Conservation (phyloP, 495 filamentous ascomycete species). For the Aspergillus coremiiformis region DNA sequence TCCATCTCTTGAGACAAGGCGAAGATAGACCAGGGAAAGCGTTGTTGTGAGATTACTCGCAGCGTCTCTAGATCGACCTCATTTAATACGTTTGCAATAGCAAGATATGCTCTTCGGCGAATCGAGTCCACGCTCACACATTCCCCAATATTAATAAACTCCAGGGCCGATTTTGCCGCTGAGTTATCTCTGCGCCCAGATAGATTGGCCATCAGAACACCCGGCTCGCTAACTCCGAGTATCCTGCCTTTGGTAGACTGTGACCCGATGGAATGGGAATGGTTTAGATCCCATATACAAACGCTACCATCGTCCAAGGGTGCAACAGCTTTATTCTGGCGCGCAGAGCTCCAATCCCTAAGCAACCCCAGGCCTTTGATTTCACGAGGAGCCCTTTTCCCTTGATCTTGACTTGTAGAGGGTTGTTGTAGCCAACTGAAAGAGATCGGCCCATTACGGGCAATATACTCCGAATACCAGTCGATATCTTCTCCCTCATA, state of each 20-base stretch:
- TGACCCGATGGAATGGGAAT: slow-evolving; percentile 39
- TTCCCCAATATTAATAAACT: slow-evolving; percentile 68
- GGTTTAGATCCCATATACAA: slow-evolving; percentile 76
- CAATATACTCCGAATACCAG: slow-evolving; percentile 87
- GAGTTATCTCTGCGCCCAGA: slow-evolving; percentile 37
- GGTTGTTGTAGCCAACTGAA: slow-evolving; percentile 69
- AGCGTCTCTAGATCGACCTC: slow-evolving; percentile 80
- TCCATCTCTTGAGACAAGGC: slow-evolving; percentile 70
- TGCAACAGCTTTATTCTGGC: slow-evolving; percentile 56
- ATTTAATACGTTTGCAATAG: slow-evolving; percentile 65
- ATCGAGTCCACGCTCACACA: slow-evolving; percentile 73
- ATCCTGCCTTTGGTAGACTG: slow-evolving; percentile 52
- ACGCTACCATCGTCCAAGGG: slow-evolving; percentile 82
- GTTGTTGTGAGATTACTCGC: slow-evolving; percentile 59
- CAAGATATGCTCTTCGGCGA: slow-evolving; percentile 67
- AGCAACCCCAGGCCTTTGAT: slow-evolving; percentile 58
- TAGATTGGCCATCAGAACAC: slow-evolving; percentile 49
- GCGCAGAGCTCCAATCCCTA: slow-evolving; percentile 41
- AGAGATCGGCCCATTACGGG: slow-evolving; percentile 65
- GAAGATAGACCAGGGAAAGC: slow-evolving; percentile 77
- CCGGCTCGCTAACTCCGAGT: slow-evolving; percentile 54
- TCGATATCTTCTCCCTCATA: slow-evolving; percentile 55
- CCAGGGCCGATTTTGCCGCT: slow-evolving; percentile 38
- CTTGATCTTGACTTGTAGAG: slow-evolving; percentile 22
- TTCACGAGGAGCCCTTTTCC: slow-evolving; percentile 41